A percentile compares a stretch with the other conserved stretches of the same genome.
These are phyloP conservation scores for Solanum dulcamara DNA, from an alignment of 257 asterid genomes.

Conservation along the genomic window DNA sequence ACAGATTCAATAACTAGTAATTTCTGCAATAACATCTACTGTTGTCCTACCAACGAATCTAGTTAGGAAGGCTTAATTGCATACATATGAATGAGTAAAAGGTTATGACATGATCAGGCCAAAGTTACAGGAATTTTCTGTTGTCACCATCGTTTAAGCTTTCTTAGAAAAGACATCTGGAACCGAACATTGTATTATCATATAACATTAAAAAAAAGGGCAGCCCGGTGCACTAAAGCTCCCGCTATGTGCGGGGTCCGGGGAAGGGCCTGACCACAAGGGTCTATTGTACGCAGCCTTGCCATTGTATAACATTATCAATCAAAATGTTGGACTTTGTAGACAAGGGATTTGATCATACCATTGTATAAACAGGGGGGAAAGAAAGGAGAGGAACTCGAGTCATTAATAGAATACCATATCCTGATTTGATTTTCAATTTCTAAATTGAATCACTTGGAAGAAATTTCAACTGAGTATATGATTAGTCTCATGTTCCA, in stretches of 20 bases:
- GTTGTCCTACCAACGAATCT: not conserved
- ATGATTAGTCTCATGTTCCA: not conserved
- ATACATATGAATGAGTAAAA: not conserved
- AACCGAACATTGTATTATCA: not conserved
- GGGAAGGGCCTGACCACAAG: too few relatives aligned
- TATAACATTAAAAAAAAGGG: not conserved
- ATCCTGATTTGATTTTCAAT: not conserved
- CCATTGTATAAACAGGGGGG: not conserved
- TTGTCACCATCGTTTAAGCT: not conserved
- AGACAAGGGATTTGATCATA: not conserved
- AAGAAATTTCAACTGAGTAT: not conserved
- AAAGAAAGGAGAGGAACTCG: not conserved
- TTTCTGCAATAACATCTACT: not conserved
- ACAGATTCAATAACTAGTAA: not conserved
- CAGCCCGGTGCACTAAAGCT: too few relatives aligned
- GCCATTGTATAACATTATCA: not conserved
- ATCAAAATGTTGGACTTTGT: not conserved
- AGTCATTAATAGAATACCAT: not conserved
- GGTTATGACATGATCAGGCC: not conserved
- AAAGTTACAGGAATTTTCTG: not conserved
- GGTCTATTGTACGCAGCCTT: too few relatives aligned
- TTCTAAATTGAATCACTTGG: not conserved
- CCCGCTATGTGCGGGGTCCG: too few relatives aligned
- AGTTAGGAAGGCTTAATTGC: not conserved
- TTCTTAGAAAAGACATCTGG: not conserved